Conservation (phyloP, 2,329 filamentous ascomycete species). For the Talaromyces sp. region DNA sequence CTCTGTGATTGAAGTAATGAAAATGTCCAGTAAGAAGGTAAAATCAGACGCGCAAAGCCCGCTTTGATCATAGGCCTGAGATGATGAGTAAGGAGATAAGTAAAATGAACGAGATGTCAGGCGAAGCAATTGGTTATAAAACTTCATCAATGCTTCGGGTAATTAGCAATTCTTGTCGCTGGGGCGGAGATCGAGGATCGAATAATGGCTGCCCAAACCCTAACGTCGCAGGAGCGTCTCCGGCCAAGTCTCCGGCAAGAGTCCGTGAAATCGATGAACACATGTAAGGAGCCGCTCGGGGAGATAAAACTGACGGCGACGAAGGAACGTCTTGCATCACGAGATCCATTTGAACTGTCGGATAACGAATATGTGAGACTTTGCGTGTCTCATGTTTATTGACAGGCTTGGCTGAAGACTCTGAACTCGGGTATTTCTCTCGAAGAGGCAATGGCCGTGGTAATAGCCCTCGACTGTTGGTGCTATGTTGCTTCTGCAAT, state of each 20-base stretch:
- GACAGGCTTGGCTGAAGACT: slow-evolving; percentile 13
- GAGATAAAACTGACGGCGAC: slow-evolving; percentile 42
- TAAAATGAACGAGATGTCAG: slow-evolving; percentile 18
- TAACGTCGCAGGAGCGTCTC: slow-evolving; percentile 18
- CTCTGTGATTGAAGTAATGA: not conserved
- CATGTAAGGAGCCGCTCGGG: slow-evolving; percentile 43
- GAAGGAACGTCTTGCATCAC: slow-evolving; percentile 38
- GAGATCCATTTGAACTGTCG: slow-evolving; percentile 34
- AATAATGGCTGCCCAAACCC: slow-evolving; percentile 25
- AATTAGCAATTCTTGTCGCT: slow-evolving; percentile 37
- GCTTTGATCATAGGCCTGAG: slow-evolving; percentile 38
- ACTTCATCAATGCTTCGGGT: slow-evolving; percentile 47
- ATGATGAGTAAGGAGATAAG: slow-evolving; percentile 17
- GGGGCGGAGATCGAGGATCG: slow-evolving; percentile 42
- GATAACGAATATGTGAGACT: slow-evolving; percentile 16
- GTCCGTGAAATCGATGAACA: slow-evolving; percentile 37
- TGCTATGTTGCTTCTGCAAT: not conserved
- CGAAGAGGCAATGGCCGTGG: slow-evolving; percentile 39
- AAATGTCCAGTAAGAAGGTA: slow-evolving; percentile 19
- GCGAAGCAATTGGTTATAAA: slow-evolving; percentile 29
- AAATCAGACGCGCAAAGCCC: slow-evolving; percentile 37
- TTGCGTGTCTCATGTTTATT: slow-evolving; percentile 10
- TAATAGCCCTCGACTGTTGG: slow-evolving; percentile 31
- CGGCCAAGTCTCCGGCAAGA: slow-evolving; percentile 32
- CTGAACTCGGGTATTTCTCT: slow-evolving; percentile 31